Base-by-base conservation (phyloP, 192 early-diverging fungal genomes). In the Gigaspora rosea region DNA sequence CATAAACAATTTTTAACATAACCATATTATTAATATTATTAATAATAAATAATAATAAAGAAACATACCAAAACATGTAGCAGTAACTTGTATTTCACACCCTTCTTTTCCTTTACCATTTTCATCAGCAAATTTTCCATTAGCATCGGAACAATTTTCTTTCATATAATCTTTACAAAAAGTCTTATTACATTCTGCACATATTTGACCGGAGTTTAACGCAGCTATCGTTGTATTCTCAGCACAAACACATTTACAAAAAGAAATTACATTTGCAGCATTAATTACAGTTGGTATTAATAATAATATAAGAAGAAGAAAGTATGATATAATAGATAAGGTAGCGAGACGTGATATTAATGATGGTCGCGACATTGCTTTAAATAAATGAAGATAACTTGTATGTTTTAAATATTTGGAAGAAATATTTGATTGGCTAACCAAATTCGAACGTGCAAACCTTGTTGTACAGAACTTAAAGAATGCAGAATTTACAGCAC, bases 41-140 rank as follows among this genome's bases (percentile, higher is more conserved):
- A 63, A 22, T 35, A 36, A 36, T 20, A 13, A 64, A 13, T 11
- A 64, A 35, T 32, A 4, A 63, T 35, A 71, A 52, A 1, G 4
- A 50, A 15, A 71, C 69, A 51, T 51, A 71, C 69, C n/a, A 51
- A 71, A 71, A 54, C 69, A 71, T 33, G 48, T 71, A 16, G 69
- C 66, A 35, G 36, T 68, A 3, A 68, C 12, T 49, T 68, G 22
- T 16, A 54, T 71, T 13, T 54, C 69, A 32, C 69, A 71, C 11
- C 20, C 51, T 32, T 71, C 51, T 33, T 71, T 54, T 8, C 27
- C 20, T 27, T 22, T 71, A 54, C n/a, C 8, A 50, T 54, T 49
- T 18, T 36, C 58, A 52, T 52, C 51, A 13, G 9, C 51, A 13
- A 52, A 36, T 13, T 22, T 64, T 20, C 62, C 22, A 64, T 64